Evolutionary conservation across 345 rosid genomes (phyloP).

Genomic region (Toxicodendron radicans): DNA sequence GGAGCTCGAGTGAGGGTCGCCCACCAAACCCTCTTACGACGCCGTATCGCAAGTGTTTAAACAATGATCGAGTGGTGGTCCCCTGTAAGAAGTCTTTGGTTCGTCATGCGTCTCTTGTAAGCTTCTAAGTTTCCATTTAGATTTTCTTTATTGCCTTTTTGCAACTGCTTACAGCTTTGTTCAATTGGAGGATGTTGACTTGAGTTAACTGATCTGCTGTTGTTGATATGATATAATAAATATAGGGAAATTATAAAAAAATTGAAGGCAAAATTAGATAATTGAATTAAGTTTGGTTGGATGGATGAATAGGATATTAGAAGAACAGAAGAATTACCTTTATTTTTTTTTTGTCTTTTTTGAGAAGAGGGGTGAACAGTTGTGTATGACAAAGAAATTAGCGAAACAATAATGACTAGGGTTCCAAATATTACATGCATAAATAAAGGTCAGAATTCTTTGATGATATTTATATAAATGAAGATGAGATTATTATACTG

Average conservation of each 20-base stretch:
- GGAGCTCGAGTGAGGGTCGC: constrained; percentile 56
- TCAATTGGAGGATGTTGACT: background rate
- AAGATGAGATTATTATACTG: background rate
- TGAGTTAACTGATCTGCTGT: background rate
- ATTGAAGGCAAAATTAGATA: background rate
- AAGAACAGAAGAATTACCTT: background rate
- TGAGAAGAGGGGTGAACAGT: background rate
- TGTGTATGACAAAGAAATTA: too few relatives aligned
- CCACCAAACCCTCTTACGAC: constrained; percentile 66
- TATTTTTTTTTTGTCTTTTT: too few relatives aligned
- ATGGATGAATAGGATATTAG: background rate
- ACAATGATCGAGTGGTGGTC: constrained; percentile 29
- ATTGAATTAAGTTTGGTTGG: background rate
- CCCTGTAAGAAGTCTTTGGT: constrained; percentile 59
- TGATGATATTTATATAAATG: background rate
- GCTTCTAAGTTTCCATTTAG: constrained; percentile 8
- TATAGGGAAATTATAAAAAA: background rate
- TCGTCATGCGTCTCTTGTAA: constrained; percentile 77
- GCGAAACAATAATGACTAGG: too few relatives aligned
- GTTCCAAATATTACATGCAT: background rate
- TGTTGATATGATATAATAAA: background rate
- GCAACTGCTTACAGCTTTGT: background rate
- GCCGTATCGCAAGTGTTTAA: constrained; percentile 30
- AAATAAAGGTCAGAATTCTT: background rate
- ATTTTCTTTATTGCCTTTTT: background rate